Evolutionary conservation across 1,139 yeast genomes (phyloP), one percentile per base, ranked within the genome.

Genomic region (Eremothecium coryli): DNA sequence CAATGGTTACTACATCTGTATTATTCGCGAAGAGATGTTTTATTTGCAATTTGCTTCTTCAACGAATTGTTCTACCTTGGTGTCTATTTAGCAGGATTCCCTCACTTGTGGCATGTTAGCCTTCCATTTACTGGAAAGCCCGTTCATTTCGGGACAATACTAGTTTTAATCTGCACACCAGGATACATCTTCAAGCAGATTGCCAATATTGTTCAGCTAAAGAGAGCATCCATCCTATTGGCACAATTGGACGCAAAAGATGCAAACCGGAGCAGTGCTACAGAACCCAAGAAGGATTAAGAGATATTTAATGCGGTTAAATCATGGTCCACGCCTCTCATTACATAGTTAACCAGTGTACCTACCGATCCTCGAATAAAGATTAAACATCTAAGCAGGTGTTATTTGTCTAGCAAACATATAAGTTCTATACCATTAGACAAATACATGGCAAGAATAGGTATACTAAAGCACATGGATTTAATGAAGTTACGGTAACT

Each of bases 41-140:
- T 93, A 43, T 93, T 93, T 61, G 58, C 76, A 23, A 90, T 90
- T 41, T 93, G 99, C 60, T 84, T 93, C 25, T 79, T 86, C 46
- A 90, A 90, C 61, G 99, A 93, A 64, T 61, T 85, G 39, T 93
- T 93, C 60, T 93, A 84, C 58, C 82, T 88, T 54, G 95, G 95
- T 1, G 61, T 88, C 36, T 93, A 90, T 58, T 68, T 90, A 56
- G 75, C 72, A 54, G 72, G 76, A 54, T 65, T 73, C 60, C 45
- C 56, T 44, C 48, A 51, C 57, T 38, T 35, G 64, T 64, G 25
- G 67, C 29, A 45, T 41, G 36, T 34, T 24, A 31, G 31, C 5
- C 16, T 61, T 17, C 54, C 57, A 1, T 29, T 66, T 29, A 50
- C 62, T 32, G 66, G 65, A 13, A 61, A 71, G 41, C 13, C 26